Evolutionary conservation across 768 basidiomycete species (phyloP), one percentile per base, ranked within the genome.

Genomic region (Termitomyces sp.): DNA sequence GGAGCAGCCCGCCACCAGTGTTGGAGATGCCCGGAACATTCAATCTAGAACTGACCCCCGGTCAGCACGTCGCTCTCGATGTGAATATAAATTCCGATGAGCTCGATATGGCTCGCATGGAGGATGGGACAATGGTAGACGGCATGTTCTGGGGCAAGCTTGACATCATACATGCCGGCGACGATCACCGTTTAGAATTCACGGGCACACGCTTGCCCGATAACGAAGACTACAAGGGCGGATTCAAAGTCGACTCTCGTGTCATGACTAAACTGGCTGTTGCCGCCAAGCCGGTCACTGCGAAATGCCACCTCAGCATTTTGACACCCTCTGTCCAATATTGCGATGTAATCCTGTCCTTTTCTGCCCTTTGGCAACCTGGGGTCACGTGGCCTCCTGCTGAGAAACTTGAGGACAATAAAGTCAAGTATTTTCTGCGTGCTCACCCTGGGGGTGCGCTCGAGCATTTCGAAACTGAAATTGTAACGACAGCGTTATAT

Each of bases 71-170:
- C 55, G 89, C 86, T 6, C 80, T 94, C 20, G 92, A 93, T 64
- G 89, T 89, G 3, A 88, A 82, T 18, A 81, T 93, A 36, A 79
- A 82, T 54, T 93, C 92, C 3, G 88, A 89, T 37, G 92, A 93
- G 64, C 80, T 93, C 37, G 92, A 94, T 69, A 93, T 94, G 92
- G 88, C 92, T 2, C 82, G 89, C 52, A 92, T 91, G 88, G 92
- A 93, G 63, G 92, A 94, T 65, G 92, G 91, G 1, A 93, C 89
- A 15, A 76, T 85, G 24, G 92, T 94, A 20, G 92, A 91, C 51
- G 92, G 92, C 42, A 75, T 83, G 72, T 94, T 93, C 73, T 93
- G 89, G 90, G 92, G 92, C 4, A 93, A 93, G 68, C 83, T 94
- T 55, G 85, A 84, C 63, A 90, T 94, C 53, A 82, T 92, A 13